Percentiles rank a stretch among this genome's conserved stretches.
These are phyloP conservation scores for Linaria vulgaris DNA, from an alignment of 257 asterid species.

Conservation along the genomic window DNA sequence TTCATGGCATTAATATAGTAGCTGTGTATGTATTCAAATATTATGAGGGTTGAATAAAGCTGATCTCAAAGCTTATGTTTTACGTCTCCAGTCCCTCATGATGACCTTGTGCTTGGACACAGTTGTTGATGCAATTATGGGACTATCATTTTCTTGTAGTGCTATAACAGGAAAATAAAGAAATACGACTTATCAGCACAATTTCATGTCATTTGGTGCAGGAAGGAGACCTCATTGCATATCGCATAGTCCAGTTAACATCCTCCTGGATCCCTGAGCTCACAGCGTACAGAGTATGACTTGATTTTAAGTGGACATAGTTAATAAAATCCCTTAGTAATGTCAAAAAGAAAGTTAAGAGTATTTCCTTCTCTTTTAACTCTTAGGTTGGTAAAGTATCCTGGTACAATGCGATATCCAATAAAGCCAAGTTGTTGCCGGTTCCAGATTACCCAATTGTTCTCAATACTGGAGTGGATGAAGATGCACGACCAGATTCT, in stretches of 20 bases:
- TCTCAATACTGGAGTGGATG: constrained; percentile 43
- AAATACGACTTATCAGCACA: neutral
- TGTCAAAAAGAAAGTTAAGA: constrained; percentile 6
- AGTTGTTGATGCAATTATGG: too few species aligned
- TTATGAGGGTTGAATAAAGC: neutral
- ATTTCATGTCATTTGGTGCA: constrained; percentile 29
- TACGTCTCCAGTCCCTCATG: neutral
- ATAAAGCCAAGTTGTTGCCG: constrained; percentile 48
- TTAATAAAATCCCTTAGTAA: constrained; percentile 9
- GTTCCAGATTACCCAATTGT: constrained; percentile 63
- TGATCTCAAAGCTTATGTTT: neutral
- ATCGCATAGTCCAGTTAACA: constrained; percentile 77
- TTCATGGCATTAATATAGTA: constrained; percentile 1
- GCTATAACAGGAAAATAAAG: neutral
- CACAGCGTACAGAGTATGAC: constrained; percentile 66
- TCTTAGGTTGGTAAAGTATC: constrained; percentile 77
- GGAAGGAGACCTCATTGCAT: constrained; percentile 88
- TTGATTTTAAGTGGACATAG: constrained; percentile 18
- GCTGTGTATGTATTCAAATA: constrained; percentile 1
- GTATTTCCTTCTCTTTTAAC: constrained; percentile 22
- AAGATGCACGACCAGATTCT: constrained; percentile 42
- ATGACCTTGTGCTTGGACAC: neutral
- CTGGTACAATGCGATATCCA: constrained; percentile 45
- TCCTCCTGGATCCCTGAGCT: constrained; percentile 94
- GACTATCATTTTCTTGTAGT: constrained; percentile 4